Conservation (phyloP, 2,329 filamentous ascomycete species). For the Neopestalotiopsis rosae region DNA sequence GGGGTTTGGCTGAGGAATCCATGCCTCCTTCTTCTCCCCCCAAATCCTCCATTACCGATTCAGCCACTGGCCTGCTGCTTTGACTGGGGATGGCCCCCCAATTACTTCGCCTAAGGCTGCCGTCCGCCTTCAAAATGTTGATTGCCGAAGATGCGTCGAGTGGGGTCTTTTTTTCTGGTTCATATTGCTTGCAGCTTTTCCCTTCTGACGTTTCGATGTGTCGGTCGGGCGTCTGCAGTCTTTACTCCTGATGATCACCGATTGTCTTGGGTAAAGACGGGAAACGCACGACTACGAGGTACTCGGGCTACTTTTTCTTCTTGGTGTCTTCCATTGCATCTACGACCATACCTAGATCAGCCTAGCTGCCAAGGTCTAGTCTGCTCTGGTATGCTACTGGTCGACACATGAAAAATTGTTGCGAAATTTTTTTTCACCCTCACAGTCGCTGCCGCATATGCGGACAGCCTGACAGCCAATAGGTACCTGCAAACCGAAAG, state of each 20-base stretch:
- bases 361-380: neutral
- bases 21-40: neutral
- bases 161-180: neutral
- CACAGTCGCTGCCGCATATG: neutral
- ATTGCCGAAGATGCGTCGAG: neutral
- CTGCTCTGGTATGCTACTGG: neutral
- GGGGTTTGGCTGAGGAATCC: neutral
- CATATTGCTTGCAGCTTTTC: neutral
- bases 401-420: neutral
- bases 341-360: neutral
- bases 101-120: neutral
- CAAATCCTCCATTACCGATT: constrained; percentile 2
- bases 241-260: constrained; percentile 5
- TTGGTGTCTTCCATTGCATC: constrained; percentile 17
- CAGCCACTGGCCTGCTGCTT: neutral
- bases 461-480: neutral
- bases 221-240: too few relatives aligned
- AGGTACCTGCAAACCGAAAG: neutral
- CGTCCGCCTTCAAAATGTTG: constrained; percentile 1
- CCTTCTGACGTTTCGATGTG: neutral
- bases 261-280: neutral
- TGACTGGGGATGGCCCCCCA: neutral
- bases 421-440: neutral
- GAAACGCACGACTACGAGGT: neutral
- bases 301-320: constrained; percentile 1